Evolutionary conservation across 192 early-diverging fungal genomes (phyloP), one percentile per base, ranked within the genome.

Genomic region (Entophlyctis luteolus): DNA sequence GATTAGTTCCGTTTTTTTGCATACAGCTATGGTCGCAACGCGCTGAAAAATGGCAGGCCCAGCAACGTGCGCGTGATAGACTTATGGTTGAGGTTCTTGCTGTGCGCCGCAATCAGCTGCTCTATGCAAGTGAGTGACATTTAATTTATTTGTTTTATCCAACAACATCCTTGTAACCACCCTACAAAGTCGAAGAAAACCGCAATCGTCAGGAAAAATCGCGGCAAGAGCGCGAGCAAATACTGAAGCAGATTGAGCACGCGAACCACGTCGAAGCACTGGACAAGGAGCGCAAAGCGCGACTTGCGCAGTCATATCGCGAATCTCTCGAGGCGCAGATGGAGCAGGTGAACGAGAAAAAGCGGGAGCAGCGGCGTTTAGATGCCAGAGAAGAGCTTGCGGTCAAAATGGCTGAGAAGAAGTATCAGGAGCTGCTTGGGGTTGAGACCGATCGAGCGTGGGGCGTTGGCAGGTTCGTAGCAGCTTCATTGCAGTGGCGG

Each of bases 31-130:
- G 82, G 82, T 45, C 65, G 39, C 28, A 45, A 2, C 71, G 82
- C 18, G 67, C 77, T 2, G 82, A 84, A 33, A 81, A 79, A 32
- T 84, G 79, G 77, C 53, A 67, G 23, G 68, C 62, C 38, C 79
- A 84, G 55, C 79, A 82, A 57, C 25, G 38, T 29, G 82, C 82
- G 0, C 68, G 82, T 27, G 79, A 84, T 60, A 59, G 59, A 31
- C 58, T 84, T 4, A 84, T 84, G 82, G 46, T 74, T 37, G 79
- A 81, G 46, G 82, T 84, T 20, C 53, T 84, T 0, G 57, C 59
- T 4, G 76, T 71, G 4, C 67, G 82, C 20, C 58, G 77, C 46
- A 68, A 77, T 60, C 82, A 84, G 55, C 67, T 84, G 8, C 23
- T 74, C 29, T 42, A 67, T 57, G 58, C 74, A 18, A 14, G 79